Conservation (phyloP, 768 basidiomycete genomes). For the Leccinum imitatum region DNA sequence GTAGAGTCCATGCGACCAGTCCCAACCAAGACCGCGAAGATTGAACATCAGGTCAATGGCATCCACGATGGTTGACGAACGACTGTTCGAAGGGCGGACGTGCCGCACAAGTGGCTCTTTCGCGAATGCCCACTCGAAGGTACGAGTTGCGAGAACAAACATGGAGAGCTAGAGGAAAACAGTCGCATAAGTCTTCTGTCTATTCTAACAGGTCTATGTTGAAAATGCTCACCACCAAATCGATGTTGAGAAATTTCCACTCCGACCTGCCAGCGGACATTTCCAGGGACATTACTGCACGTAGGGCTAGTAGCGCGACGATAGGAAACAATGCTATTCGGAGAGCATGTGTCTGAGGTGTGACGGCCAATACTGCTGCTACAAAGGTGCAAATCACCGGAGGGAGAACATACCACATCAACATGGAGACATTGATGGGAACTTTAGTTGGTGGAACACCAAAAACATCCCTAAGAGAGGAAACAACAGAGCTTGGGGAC, state of each 20-base stretch:
- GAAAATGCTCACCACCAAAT: constrained; percentile 11
- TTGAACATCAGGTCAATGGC: constrained; percentile 50
- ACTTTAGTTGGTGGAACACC: constrained; percentile 7
- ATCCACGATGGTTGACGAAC: constrained; percentile 29
- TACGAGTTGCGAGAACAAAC: constrained; percentile 10
- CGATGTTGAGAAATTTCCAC: constrained; percentile 4
- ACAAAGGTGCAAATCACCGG: constrained; percentile 44
- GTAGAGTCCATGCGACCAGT: constrained; percentile 44
- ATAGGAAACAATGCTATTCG: constrained; percentile 50
- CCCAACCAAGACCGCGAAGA: constrained; percentile 61
- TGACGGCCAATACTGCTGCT: constrained; percentile 48
- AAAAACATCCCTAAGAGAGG: not conserved
- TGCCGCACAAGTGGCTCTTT: constrained; percentile 16
- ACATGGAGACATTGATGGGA: constrained; percentile 34
- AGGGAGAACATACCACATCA: constrained; percentile 42
- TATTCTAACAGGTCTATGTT: not conserved
- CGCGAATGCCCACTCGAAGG: constrained; percentile 18
- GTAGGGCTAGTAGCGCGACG: constrained; percentile 42
- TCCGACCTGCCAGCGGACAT: constrained; percentile 5
- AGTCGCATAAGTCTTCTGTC: not conserved
- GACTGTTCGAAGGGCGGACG: constrained; percentile 5
- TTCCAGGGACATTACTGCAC: constrained; percentile 30
- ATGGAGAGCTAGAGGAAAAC: constrained; percentile 13
- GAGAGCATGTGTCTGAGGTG: constrained; percentile 42
- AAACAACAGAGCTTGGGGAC: not conserved